phyloP scores from a whole-genome alignment of 148 eudicot genomes.

The Rhododendron griersonianum region DNA sequence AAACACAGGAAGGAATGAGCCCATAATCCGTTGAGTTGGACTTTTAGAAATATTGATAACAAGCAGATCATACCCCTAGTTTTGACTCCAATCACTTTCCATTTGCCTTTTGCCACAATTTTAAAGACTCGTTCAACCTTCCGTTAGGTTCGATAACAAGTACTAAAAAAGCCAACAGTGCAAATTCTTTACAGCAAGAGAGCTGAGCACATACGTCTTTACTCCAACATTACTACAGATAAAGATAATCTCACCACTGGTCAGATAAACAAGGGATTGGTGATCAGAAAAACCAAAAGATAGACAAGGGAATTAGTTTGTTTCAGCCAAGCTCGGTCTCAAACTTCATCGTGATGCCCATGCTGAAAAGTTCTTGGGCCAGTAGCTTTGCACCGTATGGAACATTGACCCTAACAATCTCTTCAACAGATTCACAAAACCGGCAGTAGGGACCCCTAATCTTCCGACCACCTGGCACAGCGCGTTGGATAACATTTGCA shows the following conservation, averaged over 20 bases:
- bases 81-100: neutral
- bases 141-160: neutral
- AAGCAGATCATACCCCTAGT: neutral
- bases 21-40: neutral
- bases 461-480: conserved; percentile 66
- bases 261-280: neutral
- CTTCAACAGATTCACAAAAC: conserved; percentile 71
- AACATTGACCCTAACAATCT: conserved; percentile 66
- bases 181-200: neutral
- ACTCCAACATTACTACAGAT: neutral
- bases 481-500: conserved; percentile 66
- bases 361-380: conserved; percentile 91
- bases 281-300: neutral
- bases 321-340: conserved; percentile 69
- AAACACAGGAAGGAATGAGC: neutral
- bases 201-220: neutral
- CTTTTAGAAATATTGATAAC: neutral
- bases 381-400: conserved; percentile 92
- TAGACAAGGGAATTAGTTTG: neutral
- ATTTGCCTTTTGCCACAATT: neutral
- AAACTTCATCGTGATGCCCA: conserved; percentile 87
- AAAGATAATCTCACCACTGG: neutral
- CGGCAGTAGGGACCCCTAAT: conserved; percentile 81
- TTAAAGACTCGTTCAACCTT: neutral
- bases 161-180: neutral